Percentiles rank a stretch among this genome's conserved stretches.
Conservation (phyloP, 805 yeast species). For the Tetrapisispora arboricola region DNA sequence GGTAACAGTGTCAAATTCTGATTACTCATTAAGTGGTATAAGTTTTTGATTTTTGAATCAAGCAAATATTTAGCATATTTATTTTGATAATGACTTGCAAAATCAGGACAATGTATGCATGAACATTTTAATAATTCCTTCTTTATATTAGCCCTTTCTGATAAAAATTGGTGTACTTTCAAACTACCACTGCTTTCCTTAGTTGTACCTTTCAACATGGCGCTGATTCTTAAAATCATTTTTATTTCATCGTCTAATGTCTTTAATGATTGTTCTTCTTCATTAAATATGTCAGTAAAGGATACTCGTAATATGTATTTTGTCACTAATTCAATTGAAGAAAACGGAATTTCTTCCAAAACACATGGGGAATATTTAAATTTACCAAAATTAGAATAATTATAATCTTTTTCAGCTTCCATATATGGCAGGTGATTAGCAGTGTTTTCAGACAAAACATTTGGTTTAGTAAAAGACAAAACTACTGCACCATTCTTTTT, state of each 20-base stretch:
- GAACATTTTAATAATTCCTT: constrained; percentile 12
- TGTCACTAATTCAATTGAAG: constrained; percentile 24
- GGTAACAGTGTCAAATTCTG: constrained; percentile 86
- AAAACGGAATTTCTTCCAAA: constrained; percentile 22
- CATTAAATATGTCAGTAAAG: constrained; percentile 21
- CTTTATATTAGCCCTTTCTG: constrained; percentile 22
- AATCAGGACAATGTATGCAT: constrained; percentile 32
- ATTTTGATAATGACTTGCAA: constrained; percentile 36
- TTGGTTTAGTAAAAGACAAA: constrained; percentile 27
- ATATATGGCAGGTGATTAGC: constrained; percentile 31
- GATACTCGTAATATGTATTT: constrained; percentile 18
- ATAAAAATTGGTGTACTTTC: constrained; percentile 22
- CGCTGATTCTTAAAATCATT: constrained; percentile 15
- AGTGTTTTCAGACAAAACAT: constrained; percentile 17
- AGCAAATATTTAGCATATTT: constrained; percentile 38
- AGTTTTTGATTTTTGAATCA: constrained; percentile 39
- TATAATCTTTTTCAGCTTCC: constrained; percentile 21
- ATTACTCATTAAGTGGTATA: constrained; percentile 62
- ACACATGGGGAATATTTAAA: constrained; percentile 25
- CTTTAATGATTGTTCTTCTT: constrained; percentile 18
- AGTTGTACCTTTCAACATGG: constrained; percentile 18
- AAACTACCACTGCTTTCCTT: constrained; percentile 23
- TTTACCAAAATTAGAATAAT: constrained; percentile 17
- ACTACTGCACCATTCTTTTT: constrained; percentile 17
- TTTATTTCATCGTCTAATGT: constrained; percentile 17